Evolutionary conservation across 768 basidiomycete species (phyloP), one percentile per base, ranked within the genome.

Genomic region (Suillus lakei): DNA sequence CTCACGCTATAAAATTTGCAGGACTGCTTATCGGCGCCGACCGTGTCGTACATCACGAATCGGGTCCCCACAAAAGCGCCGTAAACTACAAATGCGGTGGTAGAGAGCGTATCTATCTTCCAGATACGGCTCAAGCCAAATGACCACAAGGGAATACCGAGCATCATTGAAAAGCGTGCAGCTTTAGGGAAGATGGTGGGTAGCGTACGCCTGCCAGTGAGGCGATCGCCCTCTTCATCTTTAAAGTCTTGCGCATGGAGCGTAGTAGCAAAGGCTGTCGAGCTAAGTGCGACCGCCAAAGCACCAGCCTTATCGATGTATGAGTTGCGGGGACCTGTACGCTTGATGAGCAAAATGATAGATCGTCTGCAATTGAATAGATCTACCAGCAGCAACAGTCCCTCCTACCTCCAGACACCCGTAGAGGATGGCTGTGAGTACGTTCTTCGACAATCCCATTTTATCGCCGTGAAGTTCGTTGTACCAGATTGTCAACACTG

Each of bases 211-310:
- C n/a, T n/a, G n/a, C n/a, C n/a, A n/a, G 85, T 72, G 23, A 73
- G 56, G 4, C 69, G 68, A 60, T 85, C 84, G 1, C 84, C 84
- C 23, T 75, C 72, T 12, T 78, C 68, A 60, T 85, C 84, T 32
- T 80, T 75, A 64, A 82, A 85, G 64, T 85, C 84, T 69, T 84
- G 82, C 5, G 81, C 78, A 26, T 85, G 83, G 8, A 84, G 80
- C 7, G 84, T 85, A 0, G 83, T 83, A 5, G 79, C 69, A 36
- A 84, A 76, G 21, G 84, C 78, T 0, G 74, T 73, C 12, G 77
- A 72, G 30, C 79, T 81, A 59, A 81, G 65, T 50, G 73, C 72
- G 36, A 81, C 66, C 0, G 83, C n/a, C n/a, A n/a, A n/a, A n/a
- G n/a, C n/a, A n/a, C 76, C 76, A 0, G 74, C 76, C 6, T 72